phyloP scores from a whole-genome alignment of 1,284 basidiomycete genomes.

The Ustilago nuda region DNA sequence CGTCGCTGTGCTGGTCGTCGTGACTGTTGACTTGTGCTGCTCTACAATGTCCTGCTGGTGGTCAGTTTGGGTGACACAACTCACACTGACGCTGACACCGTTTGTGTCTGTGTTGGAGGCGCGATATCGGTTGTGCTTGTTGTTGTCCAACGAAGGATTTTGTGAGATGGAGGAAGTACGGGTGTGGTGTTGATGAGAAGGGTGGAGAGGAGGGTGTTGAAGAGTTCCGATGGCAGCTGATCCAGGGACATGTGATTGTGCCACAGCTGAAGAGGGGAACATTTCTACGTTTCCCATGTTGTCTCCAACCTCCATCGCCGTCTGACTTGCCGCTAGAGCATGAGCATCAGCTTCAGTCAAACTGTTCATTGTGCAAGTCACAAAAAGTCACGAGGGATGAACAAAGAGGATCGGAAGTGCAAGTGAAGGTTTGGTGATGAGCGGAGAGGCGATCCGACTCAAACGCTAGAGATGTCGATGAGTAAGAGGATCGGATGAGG shows the following conservation, averaged over 20 bases:
- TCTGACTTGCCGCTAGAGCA: slow-evolving; percentile 4
- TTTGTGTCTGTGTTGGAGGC: slow-evolving; percentile 6
- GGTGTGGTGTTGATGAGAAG: slow-evolving; percentile 8
- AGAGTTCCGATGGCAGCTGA: slow-evolving; percentile 19
- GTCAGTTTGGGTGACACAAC: neutral
- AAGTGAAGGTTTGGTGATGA: neutral
- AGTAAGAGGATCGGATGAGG: neutral
- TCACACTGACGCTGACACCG: slow-evolving; percentile 12
- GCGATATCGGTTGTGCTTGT: slow-evolving; percentile 3
- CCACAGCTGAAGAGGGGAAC: slow-evolving; percentile 36
- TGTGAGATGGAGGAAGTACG: slow-evolving; percentile 10
- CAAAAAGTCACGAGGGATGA: slow-evolving; percentile 1
- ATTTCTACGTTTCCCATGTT: slow-evolving; percentile 24
- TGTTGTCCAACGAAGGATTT: slow-evolving; percentile 28
- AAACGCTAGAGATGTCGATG: neutral
- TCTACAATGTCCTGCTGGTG: neutral
- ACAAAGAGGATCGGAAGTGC: neutral
- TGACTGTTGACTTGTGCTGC: slow-evolving; percentile 8
- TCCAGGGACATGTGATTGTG: slow-evolving; percentile 31
- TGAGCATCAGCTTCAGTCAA: slow-evolving; percentile 4
- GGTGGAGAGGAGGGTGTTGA: slow-evolving; percentile 26
- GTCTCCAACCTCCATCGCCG: neutral
- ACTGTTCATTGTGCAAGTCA: neutral
- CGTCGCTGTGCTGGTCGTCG: slow-evolving; percentile 25
- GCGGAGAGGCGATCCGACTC: neutral